A percentile compares a stretch with the other conserved stretches of the same genome.
Evolutionary conservation across 208 protist species (phyloP).

Genomic region (Acanthamoeba triangularis): DNA sequence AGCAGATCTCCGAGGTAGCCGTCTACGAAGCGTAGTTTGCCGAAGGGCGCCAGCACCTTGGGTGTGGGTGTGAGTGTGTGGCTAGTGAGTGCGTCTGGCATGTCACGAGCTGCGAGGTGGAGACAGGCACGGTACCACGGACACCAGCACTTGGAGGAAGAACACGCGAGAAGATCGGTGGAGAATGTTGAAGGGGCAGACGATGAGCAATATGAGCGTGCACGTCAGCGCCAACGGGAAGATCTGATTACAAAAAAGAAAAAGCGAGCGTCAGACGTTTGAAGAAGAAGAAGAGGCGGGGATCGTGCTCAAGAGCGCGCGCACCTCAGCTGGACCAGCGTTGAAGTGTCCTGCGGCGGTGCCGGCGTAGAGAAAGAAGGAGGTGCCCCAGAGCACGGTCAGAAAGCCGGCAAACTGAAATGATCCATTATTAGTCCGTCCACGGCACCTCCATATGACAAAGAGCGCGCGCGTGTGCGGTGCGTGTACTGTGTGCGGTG

Average conservation of each 20-base stretch:
- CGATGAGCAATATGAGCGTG: conserved; percentile 72
- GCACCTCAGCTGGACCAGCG: not conserved
- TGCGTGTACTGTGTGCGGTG: not conserved
- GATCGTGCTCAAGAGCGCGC: not conserved
- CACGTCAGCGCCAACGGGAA: conserved; percentile 78
- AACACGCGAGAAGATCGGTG: conserved; percentile 77
- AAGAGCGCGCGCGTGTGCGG: too few species aligned
- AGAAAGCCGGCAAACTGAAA: conserved; percentile 75
- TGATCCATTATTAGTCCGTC: too few species aligned
- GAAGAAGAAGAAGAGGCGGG: not conserved
- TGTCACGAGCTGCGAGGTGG: not conserved
- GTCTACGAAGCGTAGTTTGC: conserved; percentile 77
- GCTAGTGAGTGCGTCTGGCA: not conserved
- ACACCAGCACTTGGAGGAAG: conserved; percentile 67
- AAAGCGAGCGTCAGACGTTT: not conserved
- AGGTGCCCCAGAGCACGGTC: conserved; percentile 71
- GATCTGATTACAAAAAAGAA: not conserved
- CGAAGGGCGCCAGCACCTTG: conserved; percentile 77
- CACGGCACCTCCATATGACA: too few species aligned
- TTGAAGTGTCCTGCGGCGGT: conserved; percentile 72
- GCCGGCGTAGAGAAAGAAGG: conserved; percentile 80
- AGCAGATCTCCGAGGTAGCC: conserved; percentile 80
- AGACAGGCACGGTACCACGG: not conserved
- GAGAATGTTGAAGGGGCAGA: conserved; percentile 83
- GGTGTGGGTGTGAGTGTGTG: not conserved